Evolutionary conservation across 1,284 basidiomycete species (phyloP).

Genomic region (Pisolithus thermaeus): DNA sequence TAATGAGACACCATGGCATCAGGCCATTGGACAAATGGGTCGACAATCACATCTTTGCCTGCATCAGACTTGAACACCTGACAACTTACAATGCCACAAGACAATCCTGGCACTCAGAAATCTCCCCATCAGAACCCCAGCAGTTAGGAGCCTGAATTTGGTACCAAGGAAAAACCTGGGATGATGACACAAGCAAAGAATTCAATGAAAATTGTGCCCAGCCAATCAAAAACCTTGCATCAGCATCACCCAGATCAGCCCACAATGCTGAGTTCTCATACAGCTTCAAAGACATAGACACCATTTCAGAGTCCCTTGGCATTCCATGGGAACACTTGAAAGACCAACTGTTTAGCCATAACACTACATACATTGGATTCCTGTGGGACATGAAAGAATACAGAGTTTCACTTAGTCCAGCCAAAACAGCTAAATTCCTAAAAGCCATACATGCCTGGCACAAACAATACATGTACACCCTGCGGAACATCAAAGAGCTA

Average conservation of each 20-base stretch:
- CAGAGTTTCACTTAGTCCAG: background rate
- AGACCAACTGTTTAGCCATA: constrained; percentile 4
- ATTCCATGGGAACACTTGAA: constrained; percentile 26
- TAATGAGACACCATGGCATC: background rate
- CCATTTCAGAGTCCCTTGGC: constrained; percentile 22
- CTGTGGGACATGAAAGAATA: background rate
- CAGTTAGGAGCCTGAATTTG: constrained; percentile 15
- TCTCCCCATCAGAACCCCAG: constrained; percentile 12
- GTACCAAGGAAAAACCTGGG: background rate
- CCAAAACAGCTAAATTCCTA: background rate
- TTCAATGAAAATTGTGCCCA: constrained; percentile 12
- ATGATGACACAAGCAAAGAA: constrained; percentile 10
- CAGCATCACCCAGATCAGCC: background rate
- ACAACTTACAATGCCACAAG: background rate
- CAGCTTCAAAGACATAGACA: constrained; percentile 22
- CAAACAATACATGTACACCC: constrained; percentile 6
- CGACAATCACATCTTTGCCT: constrained; percentile 24
- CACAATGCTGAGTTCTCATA: constrained; percentile 2
- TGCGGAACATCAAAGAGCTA: too few relatives aligned
- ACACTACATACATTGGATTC: too few relatives aligned
- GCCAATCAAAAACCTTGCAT: constrained; percentile 9
- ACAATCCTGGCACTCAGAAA: background rate
- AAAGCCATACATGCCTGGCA: background rate
- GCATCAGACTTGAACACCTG: constrained; percentile 14
- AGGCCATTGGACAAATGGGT: background rate